Evolutionary conservation across 129 eudicot species (phyloP).

Genomic region (Tagetes patula): DNA sequence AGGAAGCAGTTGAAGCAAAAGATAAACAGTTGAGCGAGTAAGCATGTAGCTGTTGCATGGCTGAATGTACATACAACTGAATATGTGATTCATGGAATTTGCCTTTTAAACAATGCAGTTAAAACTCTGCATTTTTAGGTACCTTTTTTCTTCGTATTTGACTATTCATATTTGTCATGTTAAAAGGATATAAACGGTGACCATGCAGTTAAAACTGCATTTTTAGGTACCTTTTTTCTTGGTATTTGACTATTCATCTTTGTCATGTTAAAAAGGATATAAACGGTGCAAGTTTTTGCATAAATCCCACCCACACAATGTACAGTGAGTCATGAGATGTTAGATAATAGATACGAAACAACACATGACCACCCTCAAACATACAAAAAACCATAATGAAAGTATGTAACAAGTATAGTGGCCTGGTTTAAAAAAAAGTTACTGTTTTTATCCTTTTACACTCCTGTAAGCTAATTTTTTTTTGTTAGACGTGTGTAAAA

Average conservation of each 20-base stretch:
- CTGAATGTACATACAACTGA: constrained; percentile 22
- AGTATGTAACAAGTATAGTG: background rate
- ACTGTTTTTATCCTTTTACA: background rate
- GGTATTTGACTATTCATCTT: background rate
- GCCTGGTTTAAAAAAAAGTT: background rate
- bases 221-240: background rate
- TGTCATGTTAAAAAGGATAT: background rate
- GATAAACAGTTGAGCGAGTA: constrained; percentile 17
- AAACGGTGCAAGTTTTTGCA: too few relatives aligned
- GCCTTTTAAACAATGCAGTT: background rate
- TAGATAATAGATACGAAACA: too few relatives aligned
- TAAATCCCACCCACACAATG: too few relatives aligned
- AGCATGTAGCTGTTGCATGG: background rate
- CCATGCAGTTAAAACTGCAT: background rate
- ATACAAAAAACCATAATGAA: background rate
- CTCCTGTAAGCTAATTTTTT: too few relatives aligned
- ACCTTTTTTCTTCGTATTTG: background rate
- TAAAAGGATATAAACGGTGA: too few relatives aligned
- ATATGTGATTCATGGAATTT: constrained; percentile 10
- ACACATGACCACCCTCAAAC: too few relatives aligned
- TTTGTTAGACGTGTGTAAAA: too few relatives aligned
- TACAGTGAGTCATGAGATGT: too few relatives aligned
- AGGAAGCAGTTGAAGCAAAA: constrained; percentile 49
- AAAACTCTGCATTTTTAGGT: background rate
- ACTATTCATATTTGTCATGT: background rate